Base-by-base conservation (phyloP, 176 grass and related monocot species). In the Eremochloa ophiuroides region DNA sequence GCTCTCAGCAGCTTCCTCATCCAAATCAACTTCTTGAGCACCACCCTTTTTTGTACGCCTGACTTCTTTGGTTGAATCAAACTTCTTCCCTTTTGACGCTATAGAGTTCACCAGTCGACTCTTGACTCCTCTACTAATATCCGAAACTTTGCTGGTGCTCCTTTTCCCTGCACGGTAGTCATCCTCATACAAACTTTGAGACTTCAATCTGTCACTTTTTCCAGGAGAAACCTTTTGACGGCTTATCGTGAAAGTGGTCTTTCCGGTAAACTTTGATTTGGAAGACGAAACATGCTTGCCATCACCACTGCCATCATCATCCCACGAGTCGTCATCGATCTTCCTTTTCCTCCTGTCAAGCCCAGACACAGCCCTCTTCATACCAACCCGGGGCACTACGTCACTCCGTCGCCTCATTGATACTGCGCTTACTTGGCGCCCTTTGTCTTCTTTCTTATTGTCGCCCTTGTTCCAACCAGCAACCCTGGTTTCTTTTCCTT, bases 331-430 rank as follows among this genome's bases (percentile, higher is more conserved):
- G 7, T 41, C 74, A 16, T 37, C 64, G 17, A 7, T 25, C 71
- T 73, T 87, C 58, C 85, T 89, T 64, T 89, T 89, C 83, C 78
- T 85, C 28, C 44, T 72, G 44, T 34, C 66, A 77, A 23, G 1
- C 43, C 62, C 80, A 0, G 62, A 73, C 1, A 10, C 15, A 20
- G 43, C 43, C 65, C 29, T 90, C 74, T 60, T 69, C 2, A 34
- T 69, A 51, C 33, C 88, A 30, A 10, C 23, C 40, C 30, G 55
- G 28, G 68, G 60, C 1, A 23, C 80, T 28, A 48, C 41, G 3
- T 83, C 63, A 26, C 75, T 75, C 62, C 16, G 10, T 43, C 14
- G 11, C 61, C 84, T 44, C 12, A 63, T 79, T 18, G 25, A 27
- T 68, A 64, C 75, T 1, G 5, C 20, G 11, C 37, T 72, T 71